These are phyloP conservation scores for Pyricularia sp. DNA, from an alignment of 2,329 filamentous ascomycete species.

Conservation along the genomic window DNA sequence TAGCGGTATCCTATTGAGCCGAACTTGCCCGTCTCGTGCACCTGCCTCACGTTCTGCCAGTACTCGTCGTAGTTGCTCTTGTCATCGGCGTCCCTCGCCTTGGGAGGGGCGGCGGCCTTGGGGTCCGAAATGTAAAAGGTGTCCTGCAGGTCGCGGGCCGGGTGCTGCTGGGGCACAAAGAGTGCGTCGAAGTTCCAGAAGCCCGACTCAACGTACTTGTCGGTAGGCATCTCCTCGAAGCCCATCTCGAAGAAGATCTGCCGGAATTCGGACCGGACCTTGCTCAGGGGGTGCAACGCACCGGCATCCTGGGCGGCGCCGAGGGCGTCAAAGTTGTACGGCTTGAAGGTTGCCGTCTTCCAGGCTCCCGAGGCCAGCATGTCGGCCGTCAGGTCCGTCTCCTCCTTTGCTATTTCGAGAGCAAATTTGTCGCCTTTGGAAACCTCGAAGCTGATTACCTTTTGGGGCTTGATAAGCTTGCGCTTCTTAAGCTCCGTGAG, in stretches of 20 bases:
- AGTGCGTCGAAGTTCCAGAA: slow-evolving; percentile 99
- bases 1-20: slow-evolving; percentile 96
- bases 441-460: slow-evolving; percentile 77
- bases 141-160: slow-evolving; percentile 92
- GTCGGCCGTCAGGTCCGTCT: slow-evolving; percentile 89
- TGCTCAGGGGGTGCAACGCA: slow-evolving; percentile 67
- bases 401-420: slow-evolving; percentile 80
- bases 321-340: slow-evolving; percentile 44
- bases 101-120: slow-evolving; percentile 55
- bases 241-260: slow-evolving; percentile 99
- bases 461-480: slow-evolving; percentile 77
- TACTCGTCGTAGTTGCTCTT: slow-evolving; percentile 70
- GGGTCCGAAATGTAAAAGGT: slow-evolving; percentile 96
- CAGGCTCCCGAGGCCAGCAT: slow-evolving; percentile 83
- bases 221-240: slow-evolving; percentile 96
- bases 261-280: slow-evolving; percentile 90
- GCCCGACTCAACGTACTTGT: slow-evolving; percentile 86
- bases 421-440: slow-evolving; percentile 83
- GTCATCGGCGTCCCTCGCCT: slow-evolving; percentile 22
- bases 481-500: slow-evolving; percentile 81
- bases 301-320: slow-evolving; percentile 53
- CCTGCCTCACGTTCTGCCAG: slow-evolving; percentile 77
- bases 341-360: slow-evolving; percentile 89
- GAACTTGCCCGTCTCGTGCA: slow-evolving; percentile 86
- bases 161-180: slow-evolving; percentile 95